phyloP scores from a whole-genome alignment of 495 filamentous ascomycete genomes.

The Aspergillus bridgeri region DNA sequence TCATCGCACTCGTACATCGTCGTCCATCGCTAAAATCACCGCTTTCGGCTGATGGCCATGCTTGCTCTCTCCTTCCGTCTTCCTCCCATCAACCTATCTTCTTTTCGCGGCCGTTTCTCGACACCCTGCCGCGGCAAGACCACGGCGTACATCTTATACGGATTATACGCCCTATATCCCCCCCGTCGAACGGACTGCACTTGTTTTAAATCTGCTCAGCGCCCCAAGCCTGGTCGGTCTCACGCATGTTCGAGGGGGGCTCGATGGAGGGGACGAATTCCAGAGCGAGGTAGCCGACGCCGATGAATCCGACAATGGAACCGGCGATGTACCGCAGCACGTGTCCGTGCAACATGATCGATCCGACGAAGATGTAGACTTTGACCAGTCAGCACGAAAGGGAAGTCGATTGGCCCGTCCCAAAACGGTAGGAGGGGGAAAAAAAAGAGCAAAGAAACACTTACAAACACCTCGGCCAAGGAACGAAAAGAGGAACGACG shows the following conservation, averaged over 20 bases:
- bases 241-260: conserved; percentile 97
- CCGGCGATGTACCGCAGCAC: conserved; percentile 61
- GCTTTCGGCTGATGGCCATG: conserved; percentile 5
- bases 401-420: too few species aligned
- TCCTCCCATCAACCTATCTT: not conserved
- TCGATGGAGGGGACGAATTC: conserved; percentile 97
- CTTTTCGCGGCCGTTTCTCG: not conserved
- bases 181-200: too few species aligned
- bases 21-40: conserved; percentile 15
- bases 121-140: not conserved
- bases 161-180: not conserved
- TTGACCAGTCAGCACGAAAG: conserved; percentile 11
- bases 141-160: not conserved
- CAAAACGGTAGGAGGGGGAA: conserved; percentile 13
- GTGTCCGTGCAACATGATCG: conserved; percentile 66
- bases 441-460: conserved; percentile 29
- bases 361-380: conserved; percentile 95
- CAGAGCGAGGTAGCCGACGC: conserved; percentile 74
- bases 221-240: conserved; percentile 84
- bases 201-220: conserved; percentile 74
- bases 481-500: conserved; percentile 97
- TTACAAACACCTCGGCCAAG: conserved; percentile 90
- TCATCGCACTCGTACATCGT: conserved; percentile 23
- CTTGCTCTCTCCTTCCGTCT: not conserved
- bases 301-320: conserved; percentile 68